Base-by-base conservation (phyloP, 2,329 filamentous ascomycete genomes). In the Arthroderma uncinatum region DNA sequence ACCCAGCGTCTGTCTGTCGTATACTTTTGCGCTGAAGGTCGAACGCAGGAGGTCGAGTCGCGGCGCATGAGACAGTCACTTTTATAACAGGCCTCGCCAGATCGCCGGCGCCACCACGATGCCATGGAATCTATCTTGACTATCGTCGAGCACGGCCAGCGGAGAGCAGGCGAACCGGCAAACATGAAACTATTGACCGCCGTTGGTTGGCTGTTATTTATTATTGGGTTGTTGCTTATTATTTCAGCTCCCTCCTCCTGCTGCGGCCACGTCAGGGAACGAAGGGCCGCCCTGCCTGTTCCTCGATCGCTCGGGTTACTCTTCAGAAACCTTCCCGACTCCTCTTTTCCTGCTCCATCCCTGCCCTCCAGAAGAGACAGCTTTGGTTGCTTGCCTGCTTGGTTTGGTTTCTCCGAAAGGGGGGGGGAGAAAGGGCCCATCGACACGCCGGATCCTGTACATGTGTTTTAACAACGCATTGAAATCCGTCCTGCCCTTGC, bases 201-300 rank as follows among this genome's bases (percentile, higher is more conserved):
- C 50, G 28, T 53, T 53, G 50, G 50, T 53, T 53, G 50, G 50
- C 39, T 39, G 21, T 21, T 30, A 21, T 39, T 53, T 21, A 21
- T 25, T 37, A 48, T 48, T 48, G 44, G 44, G 44, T 50, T 50
- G 28, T 50, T 50, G 47, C 47, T 50, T 30, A 30, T 50, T 50
- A 47, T 47, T 25, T 50, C 47, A 50, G 23, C 47, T 33, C 47
- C n/a, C 14, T 8, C 50, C 25, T 28, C 21, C 50, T 36, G 30
- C 50, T 53, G 50, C 50, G 30, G 50, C 50, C 50, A 53, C 50
- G 50, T 53, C 50, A 53, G 50, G 47, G 47, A 50, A 50, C 47
- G 47, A 19, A 42, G 28, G 50, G 8, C 21, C 30, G 25, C 21
- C 21, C 50, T 33, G 47, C 21, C 50, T 33, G 47, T 50, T 50